Percentiles rank a stretch among this genome's conserved stretches.
Conservation (phyloP, 192 early-diverging fungal genomes). For the Podila epicladia region DNA sequence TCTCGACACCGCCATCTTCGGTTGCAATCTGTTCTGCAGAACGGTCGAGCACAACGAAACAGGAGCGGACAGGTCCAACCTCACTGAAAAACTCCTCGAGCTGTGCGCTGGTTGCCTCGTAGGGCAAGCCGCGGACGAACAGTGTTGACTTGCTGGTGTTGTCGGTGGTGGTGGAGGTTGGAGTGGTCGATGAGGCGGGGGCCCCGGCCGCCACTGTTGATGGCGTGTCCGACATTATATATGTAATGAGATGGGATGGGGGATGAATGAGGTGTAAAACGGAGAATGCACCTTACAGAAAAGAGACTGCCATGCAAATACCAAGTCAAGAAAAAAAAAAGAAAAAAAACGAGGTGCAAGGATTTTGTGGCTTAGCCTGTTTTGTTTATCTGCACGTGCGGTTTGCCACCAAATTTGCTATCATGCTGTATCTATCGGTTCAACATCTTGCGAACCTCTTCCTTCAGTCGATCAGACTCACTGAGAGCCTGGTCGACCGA, state of each 20-base stretch:
- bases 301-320: background rate
- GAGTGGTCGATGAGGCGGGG: constrained; percentile 8
- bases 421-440: constrained; percentile 12
- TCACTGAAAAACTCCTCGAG: constrained; percentile 91
- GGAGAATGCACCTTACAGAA: background rate
- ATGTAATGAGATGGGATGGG: background rate
- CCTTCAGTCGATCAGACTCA: constrained; percentile 42
- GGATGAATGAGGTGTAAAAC: constrained; percentile 1
- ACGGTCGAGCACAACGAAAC: constrained; percentile 83
- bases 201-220: constrained; percentile 20
- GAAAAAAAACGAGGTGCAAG: background rate
- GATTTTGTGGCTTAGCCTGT: too few species aligned
- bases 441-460: constrained; percentile 33
- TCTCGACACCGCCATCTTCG: constrained; percentile 18
- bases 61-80: constrained; percentile 87
- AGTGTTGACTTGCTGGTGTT: constrained; percentile 67
- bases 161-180: constrained; percentile 13
- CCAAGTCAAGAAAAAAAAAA: constrained; percentile 1
- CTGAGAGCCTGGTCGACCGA: constrained; percentile 47
- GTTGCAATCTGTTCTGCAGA: constrained; percentile 31
- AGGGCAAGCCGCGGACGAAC: constrained; percentile 91
- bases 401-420: too few species aligned
- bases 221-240: constrained; percentile 43
- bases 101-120: constrained; percentile 80
- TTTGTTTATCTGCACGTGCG: too few species aligned